Evolutionary conservation across 345 rosid genomes (phyloP).

Genomic region (Eucalyptus paniculata): DNA sequence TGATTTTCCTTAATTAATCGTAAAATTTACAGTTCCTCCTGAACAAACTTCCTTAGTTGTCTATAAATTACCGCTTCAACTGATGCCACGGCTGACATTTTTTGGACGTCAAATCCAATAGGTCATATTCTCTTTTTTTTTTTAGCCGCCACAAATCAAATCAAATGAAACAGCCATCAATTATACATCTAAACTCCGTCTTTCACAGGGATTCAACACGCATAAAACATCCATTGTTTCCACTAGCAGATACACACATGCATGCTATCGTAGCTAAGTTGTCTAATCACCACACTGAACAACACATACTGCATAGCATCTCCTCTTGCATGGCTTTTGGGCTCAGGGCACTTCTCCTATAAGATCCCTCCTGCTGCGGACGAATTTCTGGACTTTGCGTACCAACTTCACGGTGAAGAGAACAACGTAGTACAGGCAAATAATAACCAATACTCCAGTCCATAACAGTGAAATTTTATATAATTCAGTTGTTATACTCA

Average conservation of each 20-base stretch:
- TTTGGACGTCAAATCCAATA: not conserved
- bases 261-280: not conserved
- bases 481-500: not conserved
- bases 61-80: not conserved
- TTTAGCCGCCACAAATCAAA: not conserved
- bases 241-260: not conserved
- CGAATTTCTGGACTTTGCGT: not conserved
- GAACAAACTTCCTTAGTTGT: not conserved
- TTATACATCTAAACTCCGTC: not conserved
- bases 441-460: fast-evolving
- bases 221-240: not conserved
- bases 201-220: not conserved
- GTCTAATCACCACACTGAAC: not conserved
- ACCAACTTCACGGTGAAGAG: not conserved
- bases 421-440: not conserved
- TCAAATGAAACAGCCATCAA: not conserved
- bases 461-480: too few relatives aligned
- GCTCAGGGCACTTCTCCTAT: not conserved
- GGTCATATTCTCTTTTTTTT: not conserved
- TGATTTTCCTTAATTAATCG: not conserved
- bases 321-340: not conserved
- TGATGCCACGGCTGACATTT: not conserved
- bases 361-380: not conserved
- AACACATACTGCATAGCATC: not conserved
- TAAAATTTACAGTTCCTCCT: too few relatives aligned